Base-by-base conservation (phyloP, 2,329 filamentous ascomycete genomes). In the Zarea fungicola region DNA sequence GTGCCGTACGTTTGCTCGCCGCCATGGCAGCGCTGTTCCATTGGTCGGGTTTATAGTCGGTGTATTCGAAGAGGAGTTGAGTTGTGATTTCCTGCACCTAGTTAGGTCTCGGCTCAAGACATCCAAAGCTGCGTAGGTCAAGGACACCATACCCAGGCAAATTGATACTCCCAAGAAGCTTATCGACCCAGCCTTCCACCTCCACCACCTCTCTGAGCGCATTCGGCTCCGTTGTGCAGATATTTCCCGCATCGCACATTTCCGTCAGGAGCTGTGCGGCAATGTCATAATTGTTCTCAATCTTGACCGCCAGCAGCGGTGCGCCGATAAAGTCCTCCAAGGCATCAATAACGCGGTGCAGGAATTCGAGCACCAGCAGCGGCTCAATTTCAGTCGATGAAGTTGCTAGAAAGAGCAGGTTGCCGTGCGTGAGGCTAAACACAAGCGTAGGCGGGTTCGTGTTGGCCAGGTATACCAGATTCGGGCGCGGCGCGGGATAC, bases 321-420 rank as follows among this genome's bases (percentile, higher is more conserved):
- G 89, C 84, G 51, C 92, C 91, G 7, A 99, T 76, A 64, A 96
- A 97, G 62, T 96, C 92, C 69, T 97, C 92, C 28, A 99, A 79
- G 11, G 87, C 85, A 74, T 99, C 93, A 62, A 95, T 82, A 25
- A 96, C 80, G 55, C 93, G 85, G 73, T 97, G 92, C 32, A 99
- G 78, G 67, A 97, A 97, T 69, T 97, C 92, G 55, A 97, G 83
- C 32, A 90, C 85, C 5, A 96, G 81, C 7, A 99, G 78, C 7
- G 93, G 90, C 62, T 96, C 91, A 44, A 87, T 84, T 64, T 99
- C 93, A 50, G 81, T 78, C 31, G 89, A 90, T n/a, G 85, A 81
- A 0, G 92, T 90, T 11, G 89, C 83, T 42, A 96, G 76, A 58
- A 96, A 88, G 18, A 96, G 77, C 6, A 99, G 78, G 60, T 90